phyloP scores from a whole-genome alignment of 192 early-diverging fungal species.

The Mortierella antarctica region DNA sequence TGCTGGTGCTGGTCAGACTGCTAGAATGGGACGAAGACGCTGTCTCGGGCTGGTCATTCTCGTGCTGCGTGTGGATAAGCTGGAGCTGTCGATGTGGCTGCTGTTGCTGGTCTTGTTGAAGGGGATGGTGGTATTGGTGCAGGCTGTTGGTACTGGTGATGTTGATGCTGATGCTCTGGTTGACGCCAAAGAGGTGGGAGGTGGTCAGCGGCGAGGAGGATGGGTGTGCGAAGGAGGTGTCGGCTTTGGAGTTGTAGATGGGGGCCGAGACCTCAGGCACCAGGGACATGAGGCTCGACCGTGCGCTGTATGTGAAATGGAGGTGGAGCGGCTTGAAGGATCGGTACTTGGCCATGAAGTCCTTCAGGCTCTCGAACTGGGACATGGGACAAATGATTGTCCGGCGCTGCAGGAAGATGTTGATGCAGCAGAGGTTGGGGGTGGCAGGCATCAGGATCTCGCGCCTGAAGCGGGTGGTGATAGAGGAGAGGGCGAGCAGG shows the following conservation, averaged over 20 bases:
- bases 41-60: slow-evolving; percentile 18
- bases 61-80: slow-evolving; percentile 17
- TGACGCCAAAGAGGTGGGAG: slow-evolving; percentile 28
- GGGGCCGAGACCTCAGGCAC: slow-evolving; percentile 26
- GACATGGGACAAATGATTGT: slow-evolving; percentile 45
- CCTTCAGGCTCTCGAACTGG: slow-evolving; percentile 47
- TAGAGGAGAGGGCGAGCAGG: slow-evolving; percentile 18
- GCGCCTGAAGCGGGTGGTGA: slow-evolving; percentile 22
- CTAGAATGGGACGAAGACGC: neutral
- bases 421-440: slow-evolving; percentile 30
- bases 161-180: slow-evolving; percentile 52
- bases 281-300: slow-evolving; percentile 43
- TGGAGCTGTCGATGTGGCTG: neutral
- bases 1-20: neutral
- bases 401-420: slow-evolving; percentile 27
- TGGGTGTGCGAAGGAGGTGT: slow-evolving; percentile 21
- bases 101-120: slow-evolving; percentile 14
- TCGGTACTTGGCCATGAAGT: slow-evolving; percentile 50
- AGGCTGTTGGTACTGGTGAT: slow-evolving; percentile 33
- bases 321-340: slow-evolving; percentile 42
- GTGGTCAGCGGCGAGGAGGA: slow-evolving; percentile 29
- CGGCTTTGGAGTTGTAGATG: slow-evolving; percentile 41
- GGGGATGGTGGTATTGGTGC: slow-evolving; percentile 36
- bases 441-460: slow-evolving; percentile 38
- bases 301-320: slow-evolving; percentile 45